phyloP scores from a whole-genome alignment of 768 basidiomycete genomes.

The Saitozyma sp. region DNA sequence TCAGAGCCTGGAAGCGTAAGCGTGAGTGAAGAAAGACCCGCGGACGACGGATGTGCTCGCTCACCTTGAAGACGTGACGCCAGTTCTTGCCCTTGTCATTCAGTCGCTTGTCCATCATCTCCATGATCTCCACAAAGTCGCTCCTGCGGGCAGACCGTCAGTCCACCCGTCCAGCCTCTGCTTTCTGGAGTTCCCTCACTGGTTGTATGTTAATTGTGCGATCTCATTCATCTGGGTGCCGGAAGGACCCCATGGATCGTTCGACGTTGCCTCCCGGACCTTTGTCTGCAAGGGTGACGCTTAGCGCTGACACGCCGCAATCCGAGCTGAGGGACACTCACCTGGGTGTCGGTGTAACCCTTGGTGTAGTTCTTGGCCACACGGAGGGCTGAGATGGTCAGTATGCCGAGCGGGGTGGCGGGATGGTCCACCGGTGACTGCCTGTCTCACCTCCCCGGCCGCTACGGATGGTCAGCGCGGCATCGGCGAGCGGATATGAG shows the following conservation, averaged over 20 bases:
- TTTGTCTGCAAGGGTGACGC: slow-evolving; percentile 66
- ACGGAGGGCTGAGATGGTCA: slow-evolving; percentile 62
- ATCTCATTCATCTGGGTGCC: slow-evolving; percentile 99
- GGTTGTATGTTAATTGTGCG: slow-evolving; percentile 93
- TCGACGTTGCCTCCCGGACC: slow-evolving; percentile 92
- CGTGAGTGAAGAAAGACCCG: not conserved
- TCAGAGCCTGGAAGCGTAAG: slow-evolving; percentile 63
- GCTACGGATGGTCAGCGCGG: slow-evolving; percentile 22
- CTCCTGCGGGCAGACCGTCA: slow-evolving; percentile 57
- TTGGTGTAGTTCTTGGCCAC: slow-evolving; percentile 90
- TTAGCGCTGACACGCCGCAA: not conserved
- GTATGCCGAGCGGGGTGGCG: slow-evolving; percentile 1
- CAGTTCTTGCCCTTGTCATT: slow-evolving; percentile 98
- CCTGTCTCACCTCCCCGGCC: slow-evolving; percentile 44
- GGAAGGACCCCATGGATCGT: slow-evolving; percentile 96
- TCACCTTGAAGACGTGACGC: slow-evolving; percentile 97
- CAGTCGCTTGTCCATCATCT: slow-evolving; percentile 97
- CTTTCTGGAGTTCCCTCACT: slow-evolving; percentile 60
- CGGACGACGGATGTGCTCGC: slow-evolving; percentile 21
- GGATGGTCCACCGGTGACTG: not conserved
- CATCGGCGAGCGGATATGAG: not conserved
- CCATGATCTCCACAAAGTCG: slow-evolving; percentile 99
- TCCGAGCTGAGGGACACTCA: slow-evolving; percentile 5
- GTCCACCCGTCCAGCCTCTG: not conserved
- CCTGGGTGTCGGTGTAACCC: slow-evolving; percentile 72